phyloP scores from a whole-genome alignment of 306 rosid species.

The Vigna reflexopilosa region DNA sequence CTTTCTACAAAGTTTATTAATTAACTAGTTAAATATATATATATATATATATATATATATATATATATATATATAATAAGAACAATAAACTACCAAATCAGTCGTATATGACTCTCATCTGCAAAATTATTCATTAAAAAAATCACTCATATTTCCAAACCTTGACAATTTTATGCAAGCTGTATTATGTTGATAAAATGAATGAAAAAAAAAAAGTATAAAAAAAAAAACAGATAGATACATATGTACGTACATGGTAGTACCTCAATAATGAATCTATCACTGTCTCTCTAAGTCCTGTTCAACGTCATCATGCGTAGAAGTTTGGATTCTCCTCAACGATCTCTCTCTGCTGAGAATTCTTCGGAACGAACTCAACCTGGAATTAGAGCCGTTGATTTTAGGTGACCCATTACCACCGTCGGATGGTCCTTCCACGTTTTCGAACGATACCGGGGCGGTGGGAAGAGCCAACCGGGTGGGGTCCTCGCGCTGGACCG shows the following conservation, averaged over 20 bases:
- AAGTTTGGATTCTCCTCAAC: conserved; percentile 50
- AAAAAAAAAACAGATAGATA: neutral
- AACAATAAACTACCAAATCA: neutral
- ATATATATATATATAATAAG: no score
- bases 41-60: no score
- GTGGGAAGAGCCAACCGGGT: neutral
- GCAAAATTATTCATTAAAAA: conserved; percentile 24
- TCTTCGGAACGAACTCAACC: conserved; percentile 64
- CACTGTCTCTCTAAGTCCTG: conserved; percentile 69
- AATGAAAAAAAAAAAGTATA: neutral
- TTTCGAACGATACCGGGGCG: conserved; percentile 36
- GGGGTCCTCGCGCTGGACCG: conserved; percentile 60
- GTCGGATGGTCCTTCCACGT: conserved; percentile 50
- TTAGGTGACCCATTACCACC: conserved; percentile 38
- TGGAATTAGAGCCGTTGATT: conserved; percentile 47
- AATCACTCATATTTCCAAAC: conserved; percentile 28
- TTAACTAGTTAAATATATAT: neutral
- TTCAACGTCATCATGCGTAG: conserved; percentile 23
- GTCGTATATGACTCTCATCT: conserved; percentile 15
- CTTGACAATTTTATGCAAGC: neutral
- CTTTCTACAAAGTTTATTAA: conserved; percentile 3
- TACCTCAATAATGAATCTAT: neutral
- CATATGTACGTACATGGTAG: neutral
- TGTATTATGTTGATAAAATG: conserved; percentile 12
- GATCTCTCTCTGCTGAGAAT: conserved; percentile 64